A percentile compares a stretch with the other conserved stretches of the same genome.
These are phyloP conservation scores for Fusarium sp. DNA, from an alignment of 2,329 filamentous ascomycete genomes.

Conservation along the genomic window DNA sequence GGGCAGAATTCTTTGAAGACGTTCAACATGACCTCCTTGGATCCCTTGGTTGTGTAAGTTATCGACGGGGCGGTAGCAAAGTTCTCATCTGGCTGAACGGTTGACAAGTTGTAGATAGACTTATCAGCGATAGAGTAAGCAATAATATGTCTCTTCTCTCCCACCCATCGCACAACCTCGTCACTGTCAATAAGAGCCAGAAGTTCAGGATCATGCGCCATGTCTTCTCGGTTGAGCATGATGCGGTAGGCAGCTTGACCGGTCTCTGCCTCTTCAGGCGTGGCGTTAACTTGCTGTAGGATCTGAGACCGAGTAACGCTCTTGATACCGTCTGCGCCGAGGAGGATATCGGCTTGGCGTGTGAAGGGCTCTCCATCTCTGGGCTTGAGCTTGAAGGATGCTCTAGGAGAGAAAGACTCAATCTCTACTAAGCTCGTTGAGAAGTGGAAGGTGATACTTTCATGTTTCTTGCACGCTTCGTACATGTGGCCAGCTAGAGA, in stretches of 20 bases:
- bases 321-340: slow-evolving; percentile 67
- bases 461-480: slow-evolving; percentile 73
- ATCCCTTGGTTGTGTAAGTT: slow-evolving; percentile 72
- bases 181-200: slow-evolving; percentile 68
- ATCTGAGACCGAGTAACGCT: slow-evolving; percentile 61
- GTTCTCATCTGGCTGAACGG: slow-evolving; percentile 69
- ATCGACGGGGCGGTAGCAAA: slow-evolving; percentile 60
- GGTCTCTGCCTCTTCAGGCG: slow-evolving; percentile 60
- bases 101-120: slow-evolving; percentile 74
- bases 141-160: slow-evolving; percentile 74
- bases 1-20: slow-evolving; percentile 72
- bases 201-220: slow-evolving; percentile 75
- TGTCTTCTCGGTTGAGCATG: slow-evolving; percentile 65
- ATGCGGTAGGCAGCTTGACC: slow-evolving; percentile 67
- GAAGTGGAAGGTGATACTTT: slow-evolving; percentile 76
- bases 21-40: slow-evolving; percentile 69
- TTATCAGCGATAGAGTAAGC: slow-evolving; percentile 73
- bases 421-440: slow-evolving; percentile 45
- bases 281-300: slow-evolving; percentile 63
- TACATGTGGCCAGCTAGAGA: slow-evolving; percentile 77
- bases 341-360: slow-evolving; percentile 59
- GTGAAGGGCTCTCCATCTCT: slow-evolving; percentile 29
- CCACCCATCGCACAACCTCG: slow-evolving; percentile 71
- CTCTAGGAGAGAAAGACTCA: slow-evolving; percentile 38
- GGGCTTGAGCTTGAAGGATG: slow-evolving; percentile 38